A percentile compares a stretch with the other conserved stretches of the same genome.
These are phyloP conservation scores for Chaetomium fimeti DNA, from an alignment of 495 filamentous ascomycete genomes.

Conservation along the genomic window DNA sequence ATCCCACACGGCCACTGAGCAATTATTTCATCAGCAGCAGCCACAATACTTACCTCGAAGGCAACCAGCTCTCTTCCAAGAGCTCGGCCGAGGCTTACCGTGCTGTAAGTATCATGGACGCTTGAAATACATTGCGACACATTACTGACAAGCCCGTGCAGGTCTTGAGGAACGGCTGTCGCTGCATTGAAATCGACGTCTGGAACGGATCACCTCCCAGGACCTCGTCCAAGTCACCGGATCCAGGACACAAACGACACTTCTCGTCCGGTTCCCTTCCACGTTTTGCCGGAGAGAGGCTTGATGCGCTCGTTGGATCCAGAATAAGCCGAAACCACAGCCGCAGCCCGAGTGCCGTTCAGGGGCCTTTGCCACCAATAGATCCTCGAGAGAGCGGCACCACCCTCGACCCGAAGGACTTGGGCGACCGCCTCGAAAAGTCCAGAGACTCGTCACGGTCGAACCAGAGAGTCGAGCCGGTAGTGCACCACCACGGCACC, in stretches of 20 bases:
- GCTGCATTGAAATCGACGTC: slow-evolving; percentile 94
- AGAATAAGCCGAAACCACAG: slow-evolving; percentile 32
- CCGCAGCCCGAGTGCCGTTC: slow-evolving; percentile 23
- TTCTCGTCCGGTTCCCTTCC: slow-evolving; percentile 44
- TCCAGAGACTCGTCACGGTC: slow-evolving; percentile 35
- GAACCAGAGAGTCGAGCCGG: slow-evolving; percentile 26
- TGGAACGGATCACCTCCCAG: slow-evolving; percentile 66
- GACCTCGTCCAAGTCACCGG: slow-evolving; percentile 33
- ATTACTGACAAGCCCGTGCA: slow-evolving; percentile 22
- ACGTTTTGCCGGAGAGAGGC: slow-evolving; percentile 35
- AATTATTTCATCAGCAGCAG: slow-evolving; percentile 91
- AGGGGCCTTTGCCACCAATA: slow-evolving; percentile 12
- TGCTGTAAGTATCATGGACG: slow-evolving; percentile 48
- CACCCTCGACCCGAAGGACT: slow-evolving; percentile 33
- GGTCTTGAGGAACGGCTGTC: slow-evolving; percentile 68
- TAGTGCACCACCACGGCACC: slow-evolving; percentile 58
- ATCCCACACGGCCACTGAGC: slow-evolving; percentile 60
- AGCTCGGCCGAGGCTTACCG: slow-evolving; percentile 79
- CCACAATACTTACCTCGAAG: slow-evolving; percentile 82
- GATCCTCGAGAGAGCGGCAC: slow-evolving; percentile 26
- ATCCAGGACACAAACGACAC: slow-evolving; percentile 35
- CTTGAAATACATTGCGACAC: not conserved
- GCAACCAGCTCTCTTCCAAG: slow-evolving; percentile 80
- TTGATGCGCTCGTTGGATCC: slow-evolving; percentile 24
- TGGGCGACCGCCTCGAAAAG: slow-evolving; percentile 23